Base-by-base conservation (phyloP, 805 yeast genomes). In the Nakazawaea anatomiae region DNA sequence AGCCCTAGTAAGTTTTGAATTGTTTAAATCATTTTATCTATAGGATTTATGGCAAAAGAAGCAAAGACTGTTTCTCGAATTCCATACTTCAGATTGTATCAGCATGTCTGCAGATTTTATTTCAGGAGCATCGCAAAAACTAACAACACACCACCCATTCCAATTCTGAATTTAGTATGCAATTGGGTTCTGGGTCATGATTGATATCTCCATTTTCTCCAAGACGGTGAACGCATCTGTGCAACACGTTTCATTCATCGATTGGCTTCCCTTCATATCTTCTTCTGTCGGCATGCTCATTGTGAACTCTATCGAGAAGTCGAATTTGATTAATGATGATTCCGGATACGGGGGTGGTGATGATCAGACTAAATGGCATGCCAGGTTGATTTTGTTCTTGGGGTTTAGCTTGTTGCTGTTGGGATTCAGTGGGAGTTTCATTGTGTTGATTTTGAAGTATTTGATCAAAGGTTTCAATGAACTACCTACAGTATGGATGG, bases 351-450 rank as follows among this genome's bases (percentile, higher is more conserved):
- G 68, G 9, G 54, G 67, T 45, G 64, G 67, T 45, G 64, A 69
- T 42, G 63, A 79, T 11, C 29, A 29, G 9, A 84, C 87, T 48
- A 89, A 91, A 39, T 91, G 97, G 96, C 96, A 91, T 56, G 97
- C 97, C 12, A 78, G 97, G 59, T 83, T 91, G 38, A 84, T 95
- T 12, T 74, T 94, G 50, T 94, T 94, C 64, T 72, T 89, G 59
- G 99, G 99, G 7, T 94, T 94, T 66, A 87, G 97, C 4, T 73
- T 92, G 44, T 74, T 94, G 51, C 96, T 98, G 1, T 94, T 97
- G 50, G 98, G 99, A 0, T 71, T 94, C 54, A 89, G 96, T 18
- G 98, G 98, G 1, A 83, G 94, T 2, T 80, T 94, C 58, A 89
- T 90, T 62, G 95, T 94, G 14, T 76, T 94, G 55, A 87, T 91